Percentiles rank a stretch among this genome's conserved stretches.
These are phyloP conservation scores for Aristolochia fimbriata DNA, from an alignment of 164 flowering plant genomes.

Conservation along the genomic window DNA sequence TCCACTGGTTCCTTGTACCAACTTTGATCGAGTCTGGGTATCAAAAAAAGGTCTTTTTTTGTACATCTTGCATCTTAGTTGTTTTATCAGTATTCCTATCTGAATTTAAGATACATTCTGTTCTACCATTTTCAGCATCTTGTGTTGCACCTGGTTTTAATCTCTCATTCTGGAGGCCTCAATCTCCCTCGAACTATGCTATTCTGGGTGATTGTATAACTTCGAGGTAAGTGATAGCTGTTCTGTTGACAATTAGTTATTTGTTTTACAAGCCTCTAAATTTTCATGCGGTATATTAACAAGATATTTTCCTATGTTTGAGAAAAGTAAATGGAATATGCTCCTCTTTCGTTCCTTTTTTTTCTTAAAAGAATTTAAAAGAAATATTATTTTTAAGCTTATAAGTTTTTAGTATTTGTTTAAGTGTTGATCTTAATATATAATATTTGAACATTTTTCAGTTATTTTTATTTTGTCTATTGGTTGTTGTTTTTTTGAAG, in stretches of 20 bases:
- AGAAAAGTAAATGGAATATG: too few species aligned
- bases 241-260: background rate
- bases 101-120: background rate
- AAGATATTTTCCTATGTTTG: too few species aligned
- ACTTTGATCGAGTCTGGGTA: conserved; percentile 80
- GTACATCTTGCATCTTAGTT: background rate
- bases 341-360: too few species aligned
- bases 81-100: background rate
- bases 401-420: too few species aligned
- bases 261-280: background rate
- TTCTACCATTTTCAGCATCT: conserved; percentile 17
- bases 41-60: conserved; percentile 55
- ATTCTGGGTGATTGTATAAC: conserved; percentile 97
- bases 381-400: too few species aligned
- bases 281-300: background rate
- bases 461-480: background rate
- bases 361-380: too few species aligned
- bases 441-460: too few species aligned
- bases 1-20: conserved; percentile 72
- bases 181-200: conserved; percentile 89
- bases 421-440: too few species aligned
- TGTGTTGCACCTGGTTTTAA: conserved; percentile 48
- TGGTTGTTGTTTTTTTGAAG: background rate
- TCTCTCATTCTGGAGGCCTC: conserved; percentile 94
- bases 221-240: conserved; percentile 43